Evolutionary conservation across 306 rosid genomes (phyloP).

Genomic region (Ceratonia siliqua): DNA sequence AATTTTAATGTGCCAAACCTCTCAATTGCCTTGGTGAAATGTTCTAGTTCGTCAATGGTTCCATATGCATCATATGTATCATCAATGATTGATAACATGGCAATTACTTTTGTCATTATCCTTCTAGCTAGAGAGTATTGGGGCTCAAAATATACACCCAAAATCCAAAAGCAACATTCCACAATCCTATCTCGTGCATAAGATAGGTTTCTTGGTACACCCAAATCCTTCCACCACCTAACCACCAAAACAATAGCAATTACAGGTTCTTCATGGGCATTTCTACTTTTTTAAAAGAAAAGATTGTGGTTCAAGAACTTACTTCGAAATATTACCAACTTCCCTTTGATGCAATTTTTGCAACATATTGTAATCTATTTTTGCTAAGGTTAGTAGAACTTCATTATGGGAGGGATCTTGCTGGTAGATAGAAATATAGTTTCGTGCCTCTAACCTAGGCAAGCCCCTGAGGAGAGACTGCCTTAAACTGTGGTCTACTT

Average conservation of each 20-base stretch:
- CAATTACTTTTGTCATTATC: conserved; percentile 7
- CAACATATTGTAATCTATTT: conserved; percentile 49
- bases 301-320: not conserved
- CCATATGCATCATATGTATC: conserved; percentile 58
- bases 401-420: conserved; percentile 37
- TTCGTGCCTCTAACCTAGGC: conserved; percentile 40
- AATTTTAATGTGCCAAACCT: conserved; percentile 37
- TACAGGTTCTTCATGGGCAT: too few species aligned
- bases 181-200: conserved; percentile 52
- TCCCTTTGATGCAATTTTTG: conserved; percentile 52
- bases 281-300: not conserved
- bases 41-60: conserved; percentile 49
- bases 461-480: conserved; percentile 38
- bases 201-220: conserved; percentile 19
- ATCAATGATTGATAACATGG: conserved; percentile 34
- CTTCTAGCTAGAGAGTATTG: conserved; percentile 35
- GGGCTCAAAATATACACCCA: conserved; percentile 39
- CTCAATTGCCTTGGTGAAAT: conserved; percentile 44
- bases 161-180: conserved; percentile 50
- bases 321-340: conserved; percentile 32
- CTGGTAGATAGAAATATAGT: conserved; percentile 42
- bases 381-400: conserved; percentile 43
- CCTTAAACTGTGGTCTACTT: conserved; percentile 36
- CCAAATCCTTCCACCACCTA: conserved; percentile 60
- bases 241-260: not conserved